phyloP scores from a whole-genome alignment of 73 alveolate species.

The Paramecium bursaria region DNA sequence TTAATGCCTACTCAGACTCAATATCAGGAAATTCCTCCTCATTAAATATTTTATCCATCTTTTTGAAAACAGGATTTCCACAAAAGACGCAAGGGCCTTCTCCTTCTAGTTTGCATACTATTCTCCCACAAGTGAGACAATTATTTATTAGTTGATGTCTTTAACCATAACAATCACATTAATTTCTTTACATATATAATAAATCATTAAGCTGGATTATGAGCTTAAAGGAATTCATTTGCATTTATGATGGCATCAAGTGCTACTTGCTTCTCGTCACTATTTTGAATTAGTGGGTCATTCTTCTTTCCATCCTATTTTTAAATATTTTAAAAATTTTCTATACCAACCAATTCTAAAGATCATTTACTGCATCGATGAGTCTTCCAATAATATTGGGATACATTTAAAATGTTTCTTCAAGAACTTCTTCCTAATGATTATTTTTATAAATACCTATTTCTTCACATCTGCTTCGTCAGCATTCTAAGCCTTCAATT shows the following conservation, averaged over 20 bases:
- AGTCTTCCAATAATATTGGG: conserved; percentile 59
- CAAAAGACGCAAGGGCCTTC: conserved; percentile 93
- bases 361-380: conserved; percentile 40
- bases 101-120: conserved; percentile 91
- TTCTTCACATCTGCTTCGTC: conserved; percentile 59
- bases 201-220: conserved; percentile 57
- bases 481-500: conserved; percentile 13
- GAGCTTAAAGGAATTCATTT: background rate
- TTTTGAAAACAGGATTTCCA: conserved; percentile 73
- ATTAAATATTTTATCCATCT: conserved; percentile 44
- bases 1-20: conserved; percentile 41
- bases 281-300: conserved; percentile 31
- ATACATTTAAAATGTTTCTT: conserved; percentile 52
- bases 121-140: conserved; percentile 91
- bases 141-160: conserved; percentile 86
- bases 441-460: background rate
- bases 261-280: conserved; percentile 50
- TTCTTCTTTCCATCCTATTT: conserved; percentile 37
- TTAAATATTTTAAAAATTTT: background rate
- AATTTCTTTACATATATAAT: conserved; percentile 38
- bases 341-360: conserved; percentile 31
- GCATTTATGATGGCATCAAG: conserved; percentile 29
- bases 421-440: conserved; percentile 53
- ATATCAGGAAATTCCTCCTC: conserved; percentile 65
- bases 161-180: conserved; percentile 88